These are phyloP conservation scores for Fusarium virguliforme DNA, from an alignment of 2,329 filamentous ascomycete genomes.

Conservation along the genomic window DNA sequence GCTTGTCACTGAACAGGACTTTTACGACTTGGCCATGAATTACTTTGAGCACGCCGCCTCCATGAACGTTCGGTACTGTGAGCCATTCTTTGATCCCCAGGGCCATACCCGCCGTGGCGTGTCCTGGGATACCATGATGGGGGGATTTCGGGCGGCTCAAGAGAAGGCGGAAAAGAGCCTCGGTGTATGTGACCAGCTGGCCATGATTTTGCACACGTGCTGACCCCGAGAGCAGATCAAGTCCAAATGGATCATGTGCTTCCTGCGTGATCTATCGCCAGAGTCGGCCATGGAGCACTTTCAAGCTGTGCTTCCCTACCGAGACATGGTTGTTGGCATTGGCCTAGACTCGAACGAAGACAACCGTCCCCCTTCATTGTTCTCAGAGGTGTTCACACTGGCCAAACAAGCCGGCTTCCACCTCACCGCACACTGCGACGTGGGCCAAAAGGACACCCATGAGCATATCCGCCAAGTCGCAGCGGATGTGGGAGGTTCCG, in stretches of 20 bases:
- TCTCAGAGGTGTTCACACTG: conserved; percentile 58
- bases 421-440: conserved; percentile 68
- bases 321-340: conserved; percentile 60
- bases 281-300: conserved; percentile 80
- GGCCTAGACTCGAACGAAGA: conserved; percentile 65
- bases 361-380: conserved; percentile 62
- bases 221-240: conserved; percentile 20
- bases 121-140: conserved; percentile 72
- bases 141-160: conserved; percentile 73
- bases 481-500: conserved; percentile 71
- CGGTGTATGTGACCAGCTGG: background rate
- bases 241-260: conserved; percentile 78
- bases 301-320: conserved; percentile 56
- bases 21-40: conserved; percentile 78
- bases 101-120: conserved; percentile 77
- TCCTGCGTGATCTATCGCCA: conserved; percentile 77
- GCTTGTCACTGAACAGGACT: conserved; percentile 75
- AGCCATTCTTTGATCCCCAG: conserved; percentile 86
- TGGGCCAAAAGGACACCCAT: conserved; percentile 64
- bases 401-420: conserved; percentile 61
- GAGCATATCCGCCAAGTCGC: conserved; percentile 66
- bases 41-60: conserved; percentile 77
- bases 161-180: conserved; percentile 63
- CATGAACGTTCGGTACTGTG: conserved; percentile 79
- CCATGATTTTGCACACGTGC: rapidly evolving